These are phyloP conservation scores for Umbelopsis sp. DNA, from an alignment of 192 early-diverging fungal genomes.

Conservation along the genomic window DNA sequence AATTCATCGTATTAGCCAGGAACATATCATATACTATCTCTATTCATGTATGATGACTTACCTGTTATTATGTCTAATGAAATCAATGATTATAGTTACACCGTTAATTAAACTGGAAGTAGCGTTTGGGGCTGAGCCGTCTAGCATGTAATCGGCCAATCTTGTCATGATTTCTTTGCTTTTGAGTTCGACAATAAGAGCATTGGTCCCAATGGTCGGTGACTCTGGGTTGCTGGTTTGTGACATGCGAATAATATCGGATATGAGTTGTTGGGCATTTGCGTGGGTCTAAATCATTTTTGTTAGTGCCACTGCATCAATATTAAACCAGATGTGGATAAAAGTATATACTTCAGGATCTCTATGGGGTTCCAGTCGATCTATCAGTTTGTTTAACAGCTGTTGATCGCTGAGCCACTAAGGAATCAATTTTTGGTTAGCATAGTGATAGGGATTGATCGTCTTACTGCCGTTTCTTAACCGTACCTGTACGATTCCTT, in stretches of 20 bases:
- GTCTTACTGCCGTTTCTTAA: background rate
- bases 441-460: slow-evolving; percentile 17
- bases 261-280: slow-evolving; percentile 46
- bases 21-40: background rate
- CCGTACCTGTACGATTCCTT: slow-evolving; percentile 79
- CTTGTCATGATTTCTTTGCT: slow-evolving; percentile 76
- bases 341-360: slow-evolving; percentile 70
- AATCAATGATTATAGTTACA: slow-evolving; percentile 95
- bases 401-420: slow-evolving; percentile 87
- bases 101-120: slow-evolving; percentile 92
- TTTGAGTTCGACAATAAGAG: slow-evolving; percentile 38
- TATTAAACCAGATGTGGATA: background rate
- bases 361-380: slow-evolving; percentile 75
- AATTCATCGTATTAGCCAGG: background rate
- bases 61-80: slow-evolving; percentile 97
- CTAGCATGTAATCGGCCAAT: slow-evolving; percentile 89
- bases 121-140: slow-evolving; percentile 70
- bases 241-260: slow-evolving; percentile 45
- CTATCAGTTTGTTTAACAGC: slow-evolving; percentile 78
- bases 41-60: slow-evolving; percentile 26
- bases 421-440: background rate
- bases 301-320: background rate
- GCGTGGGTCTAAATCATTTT: slow-evolving; percentile 36
- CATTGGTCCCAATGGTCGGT: slow-evolving; percentile 42
- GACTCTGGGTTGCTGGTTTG: slow-evolving; percentile 40